These are phyloP conservation scores for Spizellomyces sp. DNA, from an alignment of 192 early-diverging fungal species.

Conservation along the genomic window DNA sequence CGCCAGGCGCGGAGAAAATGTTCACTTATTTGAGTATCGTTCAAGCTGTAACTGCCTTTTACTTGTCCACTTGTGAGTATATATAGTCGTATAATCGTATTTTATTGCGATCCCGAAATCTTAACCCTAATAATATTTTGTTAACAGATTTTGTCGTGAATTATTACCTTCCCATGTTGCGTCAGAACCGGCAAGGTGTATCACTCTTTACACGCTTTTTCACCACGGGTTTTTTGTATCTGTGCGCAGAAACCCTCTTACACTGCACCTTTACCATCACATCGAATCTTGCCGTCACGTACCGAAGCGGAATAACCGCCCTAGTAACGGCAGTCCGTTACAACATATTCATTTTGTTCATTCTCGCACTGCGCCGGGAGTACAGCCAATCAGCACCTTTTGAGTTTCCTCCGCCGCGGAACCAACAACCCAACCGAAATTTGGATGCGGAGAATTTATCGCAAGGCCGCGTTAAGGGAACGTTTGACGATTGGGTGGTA, in stretches of 20 bases:
- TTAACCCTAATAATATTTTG: background rate
- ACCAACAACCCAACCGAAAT: too few species aligned
- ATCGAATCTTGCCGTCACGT: background rate
- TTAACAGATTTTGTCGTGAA: conserved; percentile 12
- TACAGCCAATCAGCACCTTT: too few species aligned
- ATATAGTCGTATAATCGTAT: background rate
- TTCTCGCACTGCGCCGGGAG: conserved; percentile 14
- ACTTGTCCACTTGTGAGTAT: conserved; percentile 1
- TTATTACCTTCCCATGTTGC: conserved; percentile 16
- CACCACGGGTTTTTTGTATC: conserved; percentile 18
- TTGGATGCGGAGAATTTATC: too few species aligned
- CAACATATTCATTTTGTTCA: conserved; percentile 19
- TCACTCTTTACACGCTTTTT: background rate
- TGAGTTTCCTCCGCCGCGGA: too few species aligned
- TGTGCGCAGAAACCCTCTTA: conserved; percentile 13
- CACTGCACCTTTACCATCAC: conserved; percentile 17
- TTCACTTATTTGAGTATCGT: conserved; percentile 15
- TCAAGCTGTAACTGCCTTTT: conserved; percentile 15
- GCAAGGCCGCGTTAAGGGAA: too few species aligned
- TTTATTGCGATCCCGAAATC: background rate
- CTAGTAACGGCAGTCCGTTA: conserved; percentile 19
- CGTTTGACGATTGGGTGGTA: too few species aligned
- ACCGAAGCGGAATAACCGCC: conserved; percentile 14
- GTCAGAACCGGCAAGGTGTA: background rate
- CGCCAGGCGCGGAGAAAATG: conserved; percentile 3